Base-by-base conservation (phyloP, 2,329 filamentous ascomycete species). In the Exophiala oligosperma region DNA sequence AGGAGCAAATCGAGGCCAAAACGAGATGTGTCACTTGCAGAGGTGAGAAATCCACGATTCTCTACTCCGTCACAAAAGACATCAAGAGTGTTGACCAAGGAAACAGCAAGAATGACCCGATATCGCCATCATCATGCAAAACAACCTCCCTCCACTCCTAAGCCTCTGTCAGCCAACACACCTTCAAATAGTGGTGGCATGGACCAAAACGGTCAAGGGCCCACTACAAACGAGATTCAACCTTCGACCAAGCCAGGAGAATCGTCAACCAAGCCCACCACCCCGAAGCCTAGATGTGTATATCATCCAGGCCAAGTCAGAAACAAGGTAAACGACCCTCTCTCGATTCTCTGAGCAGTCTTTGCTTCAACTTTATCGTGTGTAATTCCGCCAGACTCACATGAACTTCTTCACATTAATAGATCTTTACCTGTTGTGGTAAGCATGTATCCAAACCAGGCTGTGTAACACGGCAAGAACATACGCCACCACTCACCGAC, bases 1-100 rank as follows among this genome's bases (percentile, higher is more conserved):
- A n/a, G 8, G 17, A 8, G 2, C 46, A 65, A 37, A 56, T 64
- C n/a, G 57, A 60, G 49, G 26, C 43, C n/a, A 66, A 66, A 23
- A 58, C 52, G 37, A 60, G 59, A 51, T 63, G 63, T 28, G 7
- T 6, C 21, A 49, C 52, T 35, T 64, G 61, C 35, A 37, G 54
- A 38, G 57, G 59, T 59, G 28, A 28, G 54, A 29, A 17, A 17
- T 17, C 17, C 17, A 17, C 17, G 17, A 17, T 17, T 17, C 14
- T 37, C 4, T n/a, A 6, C 12, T 9, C 41, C 12, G 8, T 6
- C 24, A 17, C 5, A n/a, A 14, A 41, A 14, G 12, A n/a, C 6
- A 41, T 5, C 17, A 17, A 17, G 17, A 17, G 17, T 21, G 17
- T 14, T 43, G 40, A 43, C 12, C 14, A 4, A 29, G 17, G 17